These are phyloP conservation scores for Paxillus ammoniavirescens DNA, from an alignment of 768 basidiomycete species.

Conservation along the genomic window DNA sequence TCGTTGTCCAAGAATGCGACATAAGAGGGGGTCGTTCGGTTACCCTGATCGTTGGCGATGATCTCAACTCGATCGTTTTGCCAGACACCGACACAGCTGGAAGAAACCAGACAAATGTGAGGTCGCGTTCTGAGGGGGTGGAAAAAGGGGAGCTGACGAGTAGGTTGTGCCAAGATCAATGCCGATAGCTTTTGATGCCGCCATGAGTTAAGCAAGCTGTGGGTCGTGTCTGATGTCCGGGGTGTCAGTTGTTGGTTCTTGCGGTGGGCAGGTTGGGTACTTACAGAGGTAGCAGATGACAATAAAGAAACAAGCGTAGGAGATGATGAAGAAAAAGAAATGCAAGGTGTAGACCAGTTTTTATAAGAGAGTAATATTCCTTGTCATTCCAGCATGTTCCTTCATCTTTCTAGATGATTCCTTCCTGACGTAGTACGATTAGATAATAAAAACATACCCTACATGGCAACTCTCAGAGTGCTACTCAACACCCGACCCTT, in stretches of 20 bases:
- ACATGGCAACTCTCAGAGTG: neutral
- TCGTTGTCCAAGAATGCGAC: slow-evolving; percentile 94
- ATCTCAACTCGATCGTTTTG: slow-evolving; percentile 99
- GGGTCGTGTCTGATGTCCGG: slow-evolving; percentile 3
- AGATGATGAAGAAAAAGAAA: slow-evolving; percentile 9
- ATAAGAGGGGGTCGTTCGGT: slow-evolving; percentile 94
- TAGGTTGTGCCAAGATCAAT: slow-evolving; percentile 93
- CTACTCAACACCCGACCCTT: neutral
- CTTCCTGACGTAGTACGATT: slow-evolving; percentile 30
- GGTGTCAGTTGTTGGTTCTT: slow-evolving; percentile 2
- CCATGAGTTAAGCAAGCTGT: slow-evolving; percentile 6
- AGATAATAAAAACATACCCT: slow-evolving; percentile 29
- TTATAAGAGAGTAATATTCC: slow-evolving; percentile 30
- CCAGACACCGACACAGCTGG: slow-evolving; percentile 98
- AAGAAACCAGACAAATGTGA: slow-evolving; percentile 11
- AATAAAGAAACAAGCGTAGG: slow-evolving; percentile 9
- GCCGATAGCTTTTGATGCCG: slow-evolving; percentile 81
- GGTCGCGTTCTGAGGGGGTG: neutral
- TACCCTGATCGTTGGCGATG: slow-evolving; percentile 94
- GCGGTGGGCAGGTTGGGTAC: slow-evolving; percentile 4
- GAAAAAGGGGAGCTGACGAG: slow-evolving; percentile 54
- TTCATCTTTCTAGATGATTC: slow-evolving; percentile 33
- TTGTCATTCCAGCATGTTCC: slow-evolving; percentile 34
- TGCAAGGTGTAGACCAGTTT: slow-evolving; percentile 12
- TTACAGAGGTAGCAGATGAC: slow-evolving; percentile 14